Conservation (phyloP, 805 yeast genomes). For the Suhomyces faveliae region DNA sequence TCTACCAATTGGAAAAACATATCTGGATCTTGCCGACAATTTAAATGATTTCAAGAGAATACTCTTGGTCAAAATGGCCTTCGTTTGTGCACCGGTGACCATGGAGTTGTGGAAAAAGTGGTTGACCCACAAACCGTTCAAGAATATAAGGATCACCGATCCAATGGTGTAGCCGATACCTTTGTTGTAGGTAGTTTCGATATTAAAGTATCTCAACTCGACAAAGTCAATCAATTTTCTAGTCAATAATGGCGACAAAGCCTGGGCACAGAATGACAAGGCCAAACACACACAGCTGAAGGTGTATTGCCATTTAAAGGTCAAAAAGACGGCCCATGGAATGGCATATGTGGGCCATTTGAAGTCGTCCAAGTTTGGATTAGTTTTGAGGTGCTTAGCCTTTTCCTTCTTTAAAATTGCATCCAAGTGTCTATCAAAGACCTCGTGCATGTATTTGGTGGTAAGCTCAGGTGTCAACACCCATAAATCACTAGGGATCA, state of each 20-base stretch:
- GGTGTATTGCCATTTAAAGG: conserved; percentile 48
- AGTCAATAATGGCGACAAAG: conserved; percentile 66
- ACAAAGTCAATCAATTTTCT: conserved; percentile 64
- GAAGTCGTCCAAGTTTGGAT: conserved; percentile 21
- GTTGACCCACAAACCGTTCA: conserved; percentile 40
- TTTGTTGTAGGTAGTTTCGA: conserved; percentile 42
- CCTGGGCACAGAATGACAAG: conserved; percentile 46
- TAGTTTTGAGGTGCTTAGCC: conserved; percentile 17
- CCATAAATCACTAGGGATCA: conserved; percentile 39
- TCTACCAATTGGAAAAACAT: conserved; percentile 37
- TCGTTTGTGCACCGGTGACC: conserved; percentile 43
- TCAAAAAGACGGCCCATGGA: conserved; percentile 45
- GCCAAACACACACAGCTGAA: conserved; percentile 42
- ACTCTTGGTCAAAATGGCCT: conserved; percentile 40
- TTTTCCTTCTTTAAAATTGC: conserved; percentile 19
- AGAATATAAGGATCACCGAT: conserved; percentile 51
- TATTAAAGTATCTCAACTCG: conserved; percentile 46
- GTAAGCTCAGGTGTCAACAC: conserved; percentile 34
- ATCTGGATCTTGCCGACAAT: conserved; percentile 32
- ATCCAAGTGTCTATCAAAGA: conserved; percentile 26
- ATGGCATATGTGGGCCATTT: conserved; percentile 42
- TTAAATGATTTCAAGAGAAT: conserved; percentile 39
- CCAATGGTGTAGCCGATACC: conserved; percentile 83
- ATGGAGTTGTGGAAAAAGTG: conserved; percentile 44
- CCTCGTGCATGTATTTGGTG: conserved; percentile 34